These are phyloP conservation scores for Saccharata proteae DNA, from an alignment of 2,329 filamentous ascomycete genomes.

Conservation along the genomic window DNA sequence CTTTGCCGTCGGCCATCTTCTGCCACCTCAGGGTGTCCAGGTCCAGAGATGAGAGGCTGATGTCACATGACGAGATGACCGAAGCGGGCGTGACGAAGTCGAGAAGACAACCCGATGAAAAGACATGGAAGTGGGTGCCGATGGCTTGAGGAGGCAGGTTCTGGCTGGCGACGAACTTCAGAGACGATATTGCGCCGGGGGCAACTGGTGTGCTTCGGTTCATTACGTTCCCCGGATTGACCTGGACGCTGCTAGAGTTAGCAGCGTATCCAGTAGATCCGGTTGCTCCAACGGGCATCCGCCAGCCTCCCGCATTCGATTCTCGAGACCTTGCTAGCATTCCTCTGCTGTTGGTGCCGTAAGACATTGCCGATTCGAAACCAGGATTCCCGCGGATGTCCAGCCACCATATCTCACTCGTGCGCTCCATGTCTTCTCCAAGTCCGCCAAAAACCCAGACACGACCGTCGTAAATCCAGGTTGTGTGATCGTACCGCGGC, in stretches of 20 bases:
- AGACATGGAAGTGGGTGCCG: slow-evolving; percentile 90
- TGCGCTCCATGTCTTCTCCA: slow-evolving; percentile 93
- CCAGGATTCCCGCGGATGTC: slow-evolving; percentile 85
- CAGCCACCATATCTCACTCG: slow-evolving; percentile 93
- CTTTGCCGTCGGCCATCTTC: slow-evolving; percentile 83
- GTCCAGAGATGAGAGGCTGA: slow-evolving; percentile 80
- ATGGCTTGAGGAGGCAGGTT: slow-evolving; percentile 80
- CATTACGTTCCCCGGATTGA: slow-evolving; percentile 32
- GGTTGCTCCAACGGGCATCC: slow-evolving; percentile 15
- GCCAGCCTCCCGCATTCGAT: slow-evolving; percentile 27
- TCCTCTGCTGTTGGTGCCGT: slow-evolving; percentile 22
- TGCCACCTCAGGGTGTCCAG: slow-evolving; percentile 84
- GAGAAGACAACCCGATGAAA: slow-evolving; percentile 81
- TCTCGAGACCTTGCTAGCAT: slow-evolving; percentile 5
- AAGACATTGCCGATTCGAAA: slow-evolving; percentile 58
- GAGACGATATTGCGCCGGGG: slow-evolving; percentile 76
- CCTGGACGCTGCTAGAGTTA: slow-evolving; percentile 51
- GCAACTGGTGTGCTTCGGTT: slow-evolving; percentile 44
- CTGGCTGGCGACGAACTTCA: slow-evolving; percentile 80
- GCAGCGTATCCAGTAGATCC: slow-evolving; percentile 54
- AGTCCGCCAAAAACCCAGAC: slow-evolving; percentile 96
- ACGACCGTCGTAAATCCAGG: slow-evolving; percentile 82
- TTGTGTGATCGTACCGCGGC: slow-evolving; percentile 85
- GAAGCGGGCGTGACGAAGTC: slow-evolving; percentile 91
- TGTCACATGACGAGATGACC: slow-evolving; percentile 75